phyloP scores from a whole-genome alignment of 768 basidiomycete genomes.

The Flagelloscypha sp. region DNA sequence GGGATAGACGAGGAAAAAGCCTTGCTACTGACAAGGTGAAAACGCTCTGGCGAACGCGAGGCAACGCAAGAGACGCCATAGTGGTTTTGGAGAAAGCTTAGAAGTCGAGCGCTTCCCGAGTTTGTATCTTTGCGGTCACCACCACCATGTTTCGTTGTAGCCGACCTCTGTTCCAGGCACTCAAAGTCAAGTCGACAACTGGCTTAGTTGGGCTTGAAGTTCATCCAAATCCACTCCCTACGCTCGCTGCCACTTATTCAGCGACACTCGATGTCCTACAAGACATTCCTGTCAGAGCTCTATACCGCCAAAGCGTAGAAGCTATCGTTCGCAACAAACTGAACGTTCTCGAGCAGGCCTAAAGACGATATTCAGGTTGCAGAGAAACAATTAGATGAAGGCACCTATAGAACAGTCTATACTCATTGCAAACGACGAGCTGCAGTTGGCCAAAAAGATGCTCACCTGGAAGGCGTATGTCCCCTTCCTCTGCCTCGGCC shows the following conservation, averaged over 20 bases:
- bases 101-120: slow-evolving; percentile 27
- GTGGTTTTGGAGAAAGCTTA: slow-evolving; percentile 20
- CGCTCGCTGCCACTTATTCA: slow-evolving; percentile 66
- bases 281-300: slow-evolving; percentile 69
- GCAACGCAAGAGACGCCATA: slow-evolving; percentile 35
- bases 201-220: slow-evolving; percentile 80
- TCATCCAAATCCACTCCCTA: slow-evolving; percentile 79
- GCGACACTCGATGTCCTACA: slow-evolving; percentile 64
- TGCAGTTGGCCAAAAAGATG: slow-evolving; percentile 71
- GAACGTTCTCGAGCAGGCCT: slow-evolving; percentile 57
- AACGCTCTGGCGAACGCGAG: slow-evolving; percentile 18
- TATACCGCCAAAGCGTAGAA: slow-evolving; percentile 86
- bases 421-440: slow-evolving; percentile 75
- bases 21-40: slow-evolving; percentile 15
- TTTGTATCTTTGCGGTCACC: slow-evolving; percentile 10
- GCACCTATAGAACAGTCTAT: slow-evolving; percentile 84
- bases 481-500: slow-evolving; percentile 5
- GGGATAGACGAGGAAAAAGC: slow-evolving; percentile 10
- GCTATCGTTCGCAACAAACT: slow-evolving; percentile 78
- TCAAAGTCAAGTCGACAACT: slow-evolving; percentile 71
- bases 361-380: slow-evolving; percentile 56
- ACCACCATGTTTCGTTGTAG: slow-evolving; percentile 67
- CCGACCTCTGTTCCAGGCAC: slow-evolving; percentile 58
- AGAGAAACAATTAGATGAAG: slow-evolving; percentile 73
- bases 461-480: slow-evolving; percentile 95